Evolutionary conservation across 2,329 filamentous ascomycete species (phyloP).

Genomic region (Claviceps maximensis): DNA sequence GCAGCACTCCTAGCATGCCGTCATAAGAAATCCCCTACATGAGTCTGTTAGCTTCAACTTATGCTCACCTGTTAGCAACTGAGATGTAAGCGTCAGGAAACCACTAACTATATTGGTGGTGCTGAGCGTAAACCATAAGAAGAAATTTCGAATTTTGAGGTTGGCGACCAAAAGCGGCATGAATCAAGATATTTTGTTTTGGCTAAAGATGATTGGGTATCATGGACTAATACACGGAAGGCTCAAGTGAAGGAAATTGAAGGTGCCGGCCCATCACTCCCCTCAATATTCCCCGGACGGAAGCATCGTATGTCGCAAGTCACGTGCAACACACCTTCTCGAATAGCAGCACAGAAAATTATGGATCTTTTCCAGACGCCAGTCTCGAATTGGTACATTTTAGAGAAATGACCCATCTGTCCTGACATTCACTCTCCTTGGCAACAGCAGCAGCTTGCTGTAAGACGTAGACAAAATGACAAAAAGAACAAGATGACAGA

Average conservation of each 20-base stretch:
- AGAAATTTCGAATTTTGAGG: not conserved
- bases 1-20: not conserved
- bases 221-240: constrained; percentile 10
- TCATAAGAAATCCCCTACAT: constrained; percentile 1
- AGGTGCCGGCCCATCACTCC: constrained; percentile 12
- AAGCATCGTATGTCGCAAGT: constrained; percentile 8
- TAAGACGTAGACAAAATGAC: not conserved
- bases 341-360: constrained; percentile 5
- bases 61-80: constrained; percentile 2
- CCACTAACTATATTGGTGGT: constrained; percentile 8
- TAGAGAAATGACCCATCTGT: not conserved
- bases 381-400: constrained; percentile 4
- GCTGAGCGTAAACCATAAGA: not conserved
- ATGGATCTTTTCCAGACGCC: constrained; percentile 8
- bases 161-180: constrained; percentile 1
- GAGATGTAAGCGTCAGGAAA: constrained; percentile 8
- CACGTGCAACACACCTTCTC: constrained; percentile 10
- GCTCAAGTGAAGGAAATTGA: constrained; percentile 13
- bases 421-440: not conserved
- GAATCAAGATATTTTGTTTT: not conserved
- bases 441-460: not conserved
- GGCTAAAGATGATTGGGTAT: constrained; percentile 7
- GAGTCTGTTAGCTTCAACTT: constrained; percentile 5
- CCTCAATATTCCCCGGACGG: constrained; percentile 10
- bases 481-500: not conserved